Evolutionary conservation across 176 grass and related monocot species (phyloP), one percentile per base, ranked within the genome.

Genomic region (Carex pumila): DNA sequence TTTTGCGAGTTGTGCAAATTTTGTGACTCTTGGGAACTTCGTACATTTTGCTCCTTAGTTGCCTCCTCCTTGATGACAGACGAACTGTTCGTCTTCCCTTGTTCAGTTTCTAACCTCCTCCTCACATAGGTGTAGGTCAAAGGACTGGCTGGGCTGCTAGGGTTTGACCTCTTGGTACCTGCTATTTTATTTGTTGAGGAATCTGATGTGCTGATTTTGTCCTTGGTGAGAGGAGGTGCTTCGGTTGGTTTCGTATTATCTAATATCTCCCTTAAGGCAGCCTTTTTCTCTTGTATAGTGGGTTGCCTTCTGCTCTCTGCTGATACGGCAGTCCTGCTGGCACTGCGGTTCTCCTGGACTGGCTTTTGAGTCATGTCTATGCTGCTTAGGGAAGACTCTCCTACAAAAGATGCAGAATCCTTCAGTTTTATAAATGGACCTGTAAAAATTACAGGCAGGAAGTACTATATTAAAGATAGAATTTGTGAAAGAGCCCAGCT

Each of bases 21-120:
- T 56, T 57, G 73, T 3, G 52, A 34, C 52, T 56, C 73, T 10
- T 31, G 50, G 32, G 73, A 56, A 54, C 5, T 31, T 53, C 9
- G 72, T 18, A 32, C 14, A 56, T 31, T 90, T 90, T 37, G 31
- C 84, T 83, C 86, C 87, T 43, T 79, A 56, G 80, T 81, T 84
- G 9, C 64, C 61, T 76, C 83, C 76, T 86, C 75, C 88, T 74
- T 72, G 58, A 37, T 30, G 47, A 25, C 73, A 76, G 52, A 6
- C 75, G 77, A 80, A 84, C 82, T 47, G 15, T 67, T 74, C 45
- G 85, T 75, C 89, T 98, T 98, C 54, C 80, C 90, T 65, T 95
- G 96, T 71, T 93, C 93, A 15, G 79, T 86, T 78, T 98, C 96
- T 86, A 89, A 68, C 83, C 84, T 95, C 83, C 96, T 98, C 10